phyloP scores from a whole-genome alignment of 2,329 filamentous ascomycete species.

The Fusarium udum region DNA sequence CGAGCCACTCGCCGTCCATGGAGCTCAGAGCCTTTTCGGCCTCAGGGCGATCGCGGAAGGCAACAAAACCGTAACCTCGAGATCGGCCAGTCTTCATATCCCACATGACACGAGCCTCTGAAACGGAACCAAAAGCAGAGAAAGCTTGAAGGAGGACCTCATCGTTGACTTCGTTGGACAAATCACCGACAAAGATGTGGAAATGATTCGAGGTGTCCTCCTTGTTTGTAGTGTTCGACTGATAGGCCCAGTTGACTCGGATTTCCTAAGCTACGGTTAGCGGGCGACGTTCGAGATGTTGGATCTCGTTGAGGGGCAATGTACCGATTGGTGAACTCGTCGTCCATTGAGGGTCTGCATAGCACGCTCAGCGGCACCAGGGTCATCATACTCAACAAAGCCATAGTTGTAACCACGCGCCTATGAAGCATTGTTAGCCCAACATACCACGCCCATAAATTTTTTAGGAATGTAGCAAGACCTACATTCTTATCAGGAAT shows the following conservation, averaged over 20 bases:
- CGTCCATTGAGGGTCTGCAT: constrained; percentile 98
- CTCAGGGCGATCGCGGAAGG: constrained; percentile 91
- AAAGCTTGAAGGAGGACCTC: constrained; percentile 94
- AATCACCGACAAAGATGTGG: constrained; percentile 97
- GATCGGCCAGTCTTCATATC: constrained; percentile 99
- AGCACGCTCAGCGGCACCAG: constrained; percentile 92
- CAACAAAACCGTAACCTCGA: constrained; percentile 96
- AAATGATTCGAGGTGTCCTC: constrained; percentile 99
- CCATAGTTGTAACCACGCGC: constrained; percentile 99
- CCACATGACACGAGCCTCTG: constrained; percentile 99
- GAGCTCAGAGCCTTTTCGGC: constrained; percentile 96
- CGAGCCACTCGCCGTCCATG: constrained; percentile 99
- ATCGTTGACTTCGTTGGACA: constrained; percentile 99
- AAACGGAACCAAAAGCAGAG: constrained; percentile 93
- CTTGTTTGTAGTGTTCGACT: constrained; percentile 92
- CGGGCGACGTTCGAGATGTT: constrained; percentile 3
- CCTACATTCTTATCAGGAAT: constrained; percentile 99
- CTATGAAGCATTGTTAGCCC: constrained; percentile 55
- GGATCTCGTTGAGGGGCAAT: background rate
- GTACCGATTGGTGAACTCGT: constrained; percentile 92
- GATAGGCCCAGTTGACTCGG: constrained; percentile 99
- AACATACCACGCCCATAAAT: constrained; percentile 1
- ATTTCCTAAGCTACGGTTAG: constrained; percentile 76
- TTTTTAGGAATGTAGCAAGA: constrained; percentile 39
- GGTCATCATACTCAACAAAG: constrained; percentile 98